These are phyloP conservation scores for Emiliania huxleyi DNA, from an alignment of 78 protist genomes.

Conservation along the genomic window DNA sequence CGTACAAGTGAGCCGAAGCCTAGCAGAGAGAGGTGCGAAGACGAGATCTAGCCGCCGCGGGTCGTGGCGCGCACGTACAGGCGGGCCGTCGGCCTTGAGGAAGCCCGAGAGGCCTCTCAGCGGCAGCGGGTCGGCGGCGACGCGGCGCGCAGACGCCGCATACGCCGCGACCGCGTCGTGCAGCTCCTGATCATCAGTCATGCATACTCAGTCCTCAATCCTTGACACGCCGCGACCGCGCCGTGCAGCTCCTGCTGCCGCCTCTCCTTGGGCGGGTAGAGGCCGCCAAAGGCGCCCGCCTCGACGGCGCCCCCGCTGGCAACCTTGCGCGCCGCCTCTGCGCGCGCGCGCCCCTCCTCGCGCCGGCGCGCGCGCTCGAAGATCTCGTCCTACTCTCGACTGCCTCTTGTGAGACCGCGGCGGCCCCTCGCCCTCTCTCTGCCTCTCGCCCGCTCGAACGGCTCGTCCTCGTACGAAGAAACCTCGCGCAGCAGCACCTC, in stretches of 20 bases:
- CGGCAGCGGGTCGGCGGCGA: neutral
- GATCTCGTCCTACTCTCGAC: too few relatives aligned
- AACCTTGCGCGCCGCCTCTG: neutral
- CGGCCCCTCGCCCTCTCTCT: neutral
- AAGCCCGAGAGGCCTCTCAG: neutral
- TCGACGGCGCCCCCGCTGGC: neutral
- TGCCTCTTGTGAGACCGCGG: too few relatives aligned
- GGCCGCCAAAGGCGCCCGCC: neutral
- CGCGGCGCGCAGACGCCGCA: neutral
- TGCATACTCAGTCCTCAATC: too few relatives aligned
- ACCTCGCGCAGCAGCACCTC: slow-evolving; percentile 25
- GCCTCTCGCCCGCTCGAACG: neutral
- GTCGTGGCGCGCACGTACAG: too few relatives aligned
- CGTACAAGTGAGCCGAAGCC: neutral
- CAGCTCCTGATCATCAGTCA: neutral
- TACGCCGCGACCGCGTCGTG: neutral
- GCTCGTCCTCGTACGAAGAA: neutral
- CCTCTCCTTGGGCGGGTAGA: neutral
- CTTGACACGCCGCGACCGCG: neutral
- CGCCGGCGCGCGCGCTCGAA: neutral
- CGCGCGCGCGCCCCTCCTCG: neutral
- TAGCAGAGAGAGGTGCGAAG: too few relatives aligned
- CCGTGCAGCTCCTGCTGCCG: neutral
- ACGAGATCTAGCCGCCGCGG: too few relatives aligned
- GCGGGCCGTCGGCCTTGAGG: too few relatives aligned